Evolutionary conservation across 768 basidiomycete genomes (phyloP), one percentile per base, ranked within the genome.

Genomic region (Hericium erinaceus): DNA sequence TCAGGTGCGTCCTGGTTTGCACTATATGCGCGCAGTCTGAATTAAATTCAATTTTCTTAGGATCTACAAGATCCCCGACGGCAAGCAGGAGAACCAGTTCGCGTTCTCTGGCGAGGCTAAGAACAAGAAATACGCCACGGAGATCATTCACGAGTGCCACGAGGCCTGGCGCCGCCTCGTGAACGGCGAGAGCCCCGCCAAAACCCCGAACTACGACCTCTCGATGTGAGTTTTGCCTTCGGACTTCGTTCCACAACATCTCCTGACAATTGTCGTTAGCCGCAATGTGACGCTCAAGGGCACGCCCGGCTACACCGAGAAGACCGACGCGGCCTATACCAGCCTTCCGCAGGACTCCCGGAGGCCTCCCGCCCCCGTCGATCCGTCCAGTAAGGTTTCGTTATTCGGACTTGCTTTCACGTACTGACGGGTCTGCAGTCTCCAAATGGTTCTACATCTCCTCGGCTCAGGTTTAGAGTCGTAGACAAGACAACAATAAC

Each of bases 81-180:
- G 90, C 65, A 93, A 95, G 82, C 86, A 87, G 64, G 93, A 98
- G 77, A 99, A 99, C 78, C 86, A 87, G 63, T 99, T 99, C 68
- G 97, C 97, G 16, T 99, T 99, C 83, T 95, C 92, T 55, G 97
- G 97, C 58, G 97, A 99, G 76, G 95, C 95, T 63, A 99, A 98
- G 80, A 97, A 97, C 81, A 97, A 95, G 81, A 97, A 95, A 73
- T 99, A 98, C 70, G 97, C 97, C 37, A 92, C 90, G 55, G 95
- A 98, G 75, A 97, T 98, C 76, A 89, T 99, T 69, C 95, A 97
- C 73, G 97, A 99, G 72, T 95, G 92, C 75, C 88, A 98, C 70
- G 97, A 98, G 72, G 90, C 97, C 39, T 99, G 97, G 97, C 91
- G 93, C 67, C 90, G 90, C 68, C 82, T 99, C 65, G 80, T 94